Percentiles rank a stretch among this genome's conserved stretches.
Evolutionary conservation across 108 stramenopile genomes (phyloP).

Genomic region (Craspedostauros australis): DNA sequence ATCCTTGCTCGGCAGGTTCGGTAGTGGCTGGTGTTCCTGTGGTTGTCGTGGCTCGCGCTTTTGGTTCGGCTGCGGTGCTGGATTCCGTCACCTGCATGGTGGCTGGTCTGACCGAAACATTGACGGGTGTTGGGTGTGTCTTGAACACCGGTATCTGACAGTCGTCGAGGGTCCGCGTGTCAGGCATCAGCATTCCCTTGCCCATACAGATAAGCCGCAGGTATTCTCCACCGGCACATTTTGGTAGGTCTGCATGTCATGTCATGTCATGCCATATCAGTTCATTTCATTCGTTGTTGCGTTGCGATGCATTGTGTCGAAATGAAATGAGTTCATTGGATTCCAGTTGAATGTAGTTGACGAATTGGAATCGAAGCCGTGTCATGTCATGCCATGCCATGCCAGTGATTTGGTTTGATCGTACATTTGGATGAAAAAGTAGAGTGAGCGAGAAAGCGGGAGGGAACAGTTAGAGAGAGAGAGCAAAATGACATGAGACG

Average conservation of each 20-base stretch:
- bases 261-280: too few relatives aligned
- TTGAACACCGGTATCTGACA: slow-evolving; percentile 75
- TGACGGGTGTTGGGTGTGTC: slow-evolving; percentile 85
- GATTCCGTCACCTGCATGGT: background rate
- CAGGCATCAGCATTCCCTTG: slow-evolving; percentile 79
- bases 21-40: background rate
- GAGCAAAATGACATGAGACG: too few relatives aligned
- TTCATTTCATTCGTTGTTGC: too few relatives aligned
- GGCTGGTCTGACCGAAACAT: slow-evolving; percentile 69
- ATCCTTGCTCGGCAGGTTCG: slow-evolving; percentile 28
- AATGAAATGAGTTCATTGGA: too few relatives aligned
- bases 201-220: slow-evolving; percentile 85
- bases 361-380: too few relatives aligned
- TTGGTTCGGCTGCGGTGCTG: slow-evolving; percentile 14
- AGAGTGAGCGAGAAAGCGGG: too few relatives aligned
- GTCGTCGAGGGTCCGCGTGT: slow-evolving; percentile 57
- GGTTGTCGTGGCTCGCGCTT: background rate
- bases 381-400: too few relatives aligned
- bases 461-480: too few relatives aligned
- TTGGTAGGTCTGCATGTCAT: slow-evolving; percentile 39
- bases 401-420: too few relatives aligned
- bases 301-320: too few relatives aligned
- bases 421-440: too few relatives aligned
- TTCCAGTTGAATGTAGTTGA: too few relatives aligned
- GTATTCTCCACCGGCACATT: slow-evolving; percentile 56